Evolutionary conservation across 108 stramenopile genomes (phyloP), one percentile per base, ranked within the genome.

Genomic region (Cyclotella kingstonii): DNA sequence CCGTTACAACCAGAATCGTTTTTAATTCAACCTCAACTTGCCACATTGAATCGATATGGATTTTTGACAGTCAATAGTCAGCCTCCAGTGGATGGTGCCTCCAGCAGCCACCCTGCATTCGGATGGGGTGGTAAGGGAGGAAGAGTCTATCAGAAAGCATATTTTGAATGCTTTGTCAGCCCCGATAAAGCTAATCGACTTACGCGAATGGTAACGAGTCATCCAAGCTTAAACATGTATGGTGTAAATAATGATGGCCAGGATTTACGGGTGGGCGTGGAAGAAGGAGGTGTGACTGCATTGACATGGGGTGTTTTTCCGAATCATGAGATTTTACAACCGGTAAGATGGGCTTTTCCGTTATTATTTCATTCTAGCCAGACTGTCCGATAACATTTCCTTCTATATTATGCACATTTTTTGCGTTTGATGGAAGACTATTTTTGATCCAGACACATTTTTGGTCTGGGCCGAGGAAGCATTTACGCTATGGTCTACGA

Each of bases 51-150:
- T 58, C 60, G 92, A 18, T 74, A 64, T 26, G 97, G 97, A 5
- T 92, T 85, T 54, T 61, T 97, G 59, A 98, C 96, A 19, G 91
- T 98, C 55, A 98, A 98, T 45, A 91, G 85, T 45, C 94, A 98
- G 67, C 97, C 97, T 5, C 57, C 92, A 14, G 94, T 96, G 26
- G 93, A 97, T 72, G 97, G 92, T 5, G 87, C 56, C 19, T 65
- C 66, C 2, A 88, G 86, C 45, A 82, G 80, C 23, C 74, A 97
- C 66, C 68, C 80, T 18, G 72, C 70, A 10, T 95, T 94, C 75
- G 97, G 97, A 21, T 98, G 97, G 97, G 97, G 97, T 39, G 94
- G 95, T 4, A 64, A 66, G 25, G 96, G 95, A 19, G 97, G 97
- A 0, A 78, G 83, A 33, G 95, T 97, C 33, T 98, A 98, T 68